A percentile compares a stretch with the other conserved stretches of the same genome.
Evolutionary conservation across 495 filamentous ascomycete genomes (phyloP).

Genomic region (Poronia punctata): DNA sequence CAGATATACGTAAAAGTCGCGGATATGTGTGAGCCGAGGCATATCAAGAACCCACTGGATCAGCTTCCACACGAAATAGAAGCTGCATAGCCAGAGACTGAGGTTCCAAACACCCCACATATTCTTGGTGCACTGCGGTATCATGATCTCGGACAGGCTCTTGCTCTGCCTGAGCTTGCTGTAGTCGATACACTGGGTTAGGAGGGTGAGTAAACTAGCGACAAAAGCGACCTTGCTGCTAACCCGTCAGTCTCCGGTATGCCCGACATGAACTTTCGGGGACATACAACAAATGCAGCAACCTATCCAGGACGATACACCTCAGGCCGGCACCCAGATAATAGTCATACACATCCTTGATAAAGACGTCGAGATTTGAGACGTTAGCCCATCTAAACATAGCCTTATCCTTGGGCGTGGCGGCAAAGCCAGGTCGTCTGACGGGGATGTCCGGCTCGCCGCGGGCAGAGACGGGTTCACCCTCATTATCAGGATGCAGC

Average conservation of each 20-base stretch:
- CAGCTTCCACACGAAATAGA: conserved; percentile 78
- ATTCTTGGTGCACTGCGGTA: conserved; percentile 75
- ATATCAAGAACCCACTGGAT: conserved; percentile 71
- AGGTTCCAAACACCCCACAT: conserved; percentile 78
- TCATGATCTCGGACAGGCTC: conserved; percentile 66
- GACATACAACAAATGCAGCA: conserved; percentile 67
- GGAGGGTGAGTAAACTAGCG: conserved; percentile 74
- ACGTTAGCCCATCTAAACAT: conserved; percentile 97
- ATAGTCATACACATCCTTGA: conserved; percentile 86
- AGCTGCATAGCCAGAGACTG: conserved; percentile 76
- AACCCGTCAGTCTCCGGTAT: conserved; percentile 14
- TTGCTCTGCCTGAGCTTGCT: conserved; percentile 64
- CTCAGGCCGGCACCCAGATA: conserved; percentile 80
- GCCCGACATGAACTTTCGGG: neutral
- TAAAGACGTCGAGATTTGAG: conserved; percentile 82
- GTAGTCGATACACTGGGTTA: conserved; percentile 85
- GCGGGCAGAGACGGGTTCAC: conserved; percentile 24
- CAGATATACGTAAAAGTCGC: conserved; percentile 82
- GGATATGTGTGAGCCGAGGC: conserved; percentile 66
- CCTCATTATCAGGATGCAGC: conserved; percentile 43
- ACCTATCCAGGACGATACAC: conserved; percentile 71
- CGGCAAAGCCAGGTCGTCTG: conserved; percentile 35
- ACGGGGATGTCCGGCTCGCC: conserved; percentile 12
- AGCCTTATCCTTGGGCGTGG: conserved; percentile 70
- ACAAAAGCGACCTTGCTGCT: conserved; percentile 61